Conservation (phyloP, 2,329 filamentous ascomycete species). For the Talaromyces islandicus region DNA sequence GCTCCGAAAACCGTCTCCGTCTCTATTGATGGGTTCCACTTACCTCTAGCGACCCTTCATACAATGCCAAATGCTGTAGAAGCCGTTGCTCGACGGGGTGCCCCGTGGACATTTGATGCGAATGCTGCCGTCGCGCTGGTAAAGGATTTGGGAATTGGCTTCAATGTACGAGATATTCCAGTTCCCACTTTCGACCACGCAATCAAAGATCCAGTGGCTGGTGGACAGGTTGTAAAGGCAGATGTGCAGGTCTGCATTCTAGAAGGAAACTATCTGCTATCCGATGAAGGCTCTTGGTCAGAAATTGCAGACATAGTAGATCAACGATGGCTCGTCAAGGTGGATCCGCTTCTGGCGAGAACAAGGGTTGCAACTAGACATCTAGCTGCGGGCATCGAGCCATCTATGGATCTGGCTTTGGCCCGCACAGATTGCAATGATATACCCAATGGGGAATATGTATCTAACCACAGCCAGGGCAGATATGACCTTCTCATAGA, state of each 20-base stretch:
- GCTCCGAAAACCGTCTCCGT: slow-evolving; percentile 3
- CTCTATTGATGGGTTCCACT: slow-evolving; percentile 21
- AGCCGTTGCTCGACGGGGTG: slow-evolving; percentile 17
- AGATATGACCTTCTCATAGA: neutral
- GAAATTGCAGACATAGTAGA: slow-evolving; percentile 1
- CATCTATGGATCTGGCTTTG: neutral
- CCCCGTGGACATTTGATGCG: slow-evolving; percentile 20
- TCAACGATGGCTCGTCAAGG: slow-evolving; percentile 2
- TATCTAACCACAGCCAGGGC: neutral
- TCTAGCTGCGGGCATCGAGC: neutral
- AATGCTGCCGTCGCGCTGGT: slow-evolving; percentile 13
- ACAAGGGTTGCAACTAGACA: neutral
- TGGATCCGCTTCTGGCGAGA: neutral
- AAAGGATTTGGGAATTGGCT: slow-evolving; percentile 4
- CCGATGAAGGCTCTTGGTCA: slow-evolving; percentile 8
- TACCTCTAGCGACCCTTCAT: slow-evolving; percentile 12
- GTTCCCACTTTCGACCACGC: slow-evolving; percentile 18
- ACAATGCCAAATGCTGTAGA: slow-evolving; percentile 14
- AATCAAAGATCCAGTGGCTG: slow-evolving; percentile 14
- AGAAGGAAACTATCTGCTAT: slow-evolving; percentile 14
- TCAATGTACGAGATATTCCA: slow-evolving; percentile 5
- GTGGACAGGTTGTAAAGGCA: slow-evolving; percentile 11
- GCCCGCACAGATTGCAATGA: neutral
- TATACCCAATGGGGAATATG: neutral
- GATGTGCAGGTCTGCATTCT: slow-evolving; percentile 11